Base-by-base conservation (phyloP, 129 eudicot species). In the Escallonia rubra region DNA sequence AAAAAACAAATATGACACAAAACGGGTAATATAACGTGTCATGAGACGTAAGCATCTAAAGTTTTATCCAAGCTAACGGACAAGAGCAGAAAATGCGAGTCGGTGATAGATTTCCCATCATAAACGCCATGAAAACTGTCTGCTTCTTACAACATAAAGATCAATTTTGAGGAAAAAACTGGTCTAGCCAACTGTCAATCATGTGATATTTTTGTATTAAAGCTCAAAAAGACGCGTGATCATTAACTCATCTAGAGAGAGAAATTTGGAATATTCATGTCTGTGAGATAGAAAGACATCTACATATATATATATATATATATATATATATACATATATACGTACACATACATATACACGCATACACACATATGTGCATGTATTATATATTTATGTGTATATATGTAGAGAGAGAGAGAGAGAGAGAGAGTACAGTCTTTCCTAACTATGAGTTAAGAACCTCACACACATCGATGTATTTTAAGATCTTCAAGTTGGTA, bases 41-140 rank as follows among this genome's bases (percentile, higher is more conserved):
- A 38, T 39, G 59, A 53, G 0, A 56, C 11, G 59, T 50, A 48
- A 66, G 49, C 44, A 41, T 41, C 61, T 54, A 67, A 57, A 68
- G 64, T 40, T 68, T 43, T 43, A 51, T 43, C 63, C 14, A 7
- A 55, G 16, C 52, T 42, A 72, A 2, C 60, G 51, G 38, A 61
- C 45, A 54, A 72, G 43, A 41, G 50, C 49, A 9, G 34, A 7
- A 11, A 68, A 46, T 41, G 50, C n/a, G 8, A 50, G 47, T 50
- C 62, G 72, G 63, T 14, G 7, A 46, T 41, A 15, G 16, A 14
- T 45, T 14, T 64, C 4, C 14, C 6, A 14, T 13, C 3, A 47
- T 3, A 62, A 40, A n/a, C 8, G 34, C 59, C 11, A 42, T 38
- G 14, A 8, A 10, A 4, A 15, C 34, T 34, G 38, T 64, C 69